Conservation (phyloP, 441 rosid genomes). For the Pelargonium australe region DNA sequence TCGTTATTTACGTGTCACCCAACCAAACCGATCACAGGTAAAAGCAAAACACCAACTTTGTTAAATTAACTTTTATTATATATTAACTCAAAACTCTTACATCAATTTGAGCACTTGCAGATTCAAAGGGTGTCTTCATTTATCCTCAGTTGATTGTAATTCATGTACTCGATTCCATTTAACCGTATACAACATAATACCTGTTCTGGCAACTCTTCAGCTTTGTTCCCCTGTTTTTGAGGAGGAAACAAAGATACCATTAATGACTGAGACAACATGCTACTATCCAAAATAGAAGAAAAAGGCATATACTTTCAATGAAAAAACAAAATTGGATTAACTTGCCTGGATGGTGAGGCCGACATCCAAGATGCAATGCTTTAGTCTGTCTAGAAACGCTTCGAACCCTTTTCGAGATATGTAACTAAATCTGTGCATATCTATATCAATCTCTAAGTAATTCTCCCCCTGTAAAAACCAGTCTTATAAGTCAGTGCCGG, state of each 20-base stretch:
- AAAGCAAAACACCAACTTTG: slow-evolving; percentile 8
- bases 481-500: neutral
- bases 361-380: slow-evolving; percentile 60
- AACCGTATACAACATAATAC: no score
- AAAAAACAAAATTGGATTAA: neutral
- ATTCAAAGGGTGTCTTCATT: slow-evolving; percentile 36
- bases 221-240: slow-evolving; percentile 62
- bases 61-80: slow-evolving; percentile 20
- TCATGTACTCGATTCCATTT: no score
- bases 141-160: slow-evolving; percentile 21
- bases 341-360: slow-evolving; percentile 88
- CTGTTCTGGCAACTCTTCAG: slow-evolving; percentile 29
- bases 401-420: slow-evolving; percentile 86
- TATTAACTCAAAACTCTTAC: slow-evolving; percentile 12
- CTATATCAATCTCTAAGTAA: slow-evolving; percentile 80
- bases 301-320: neutral
- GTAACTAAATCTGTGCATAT: slow-evolving; percentile 87
- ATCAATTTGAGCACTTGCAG: slow-evolving; percentile 19
- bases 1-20: neutral
- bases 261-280: neutral
- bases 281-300: neutral
- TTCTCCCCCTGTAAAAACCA: slow-evolving; percentile 51
- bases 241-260: slow-evolving; percentile 15
- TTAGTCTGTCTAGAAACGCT: slow-evolving; percentile 72
- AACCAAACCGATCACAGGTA: neutral